Base-by-base conservation (phyloP, 2,329 filamentous ascomycete genomes). In the Chlorencoelia australis region DNA sequence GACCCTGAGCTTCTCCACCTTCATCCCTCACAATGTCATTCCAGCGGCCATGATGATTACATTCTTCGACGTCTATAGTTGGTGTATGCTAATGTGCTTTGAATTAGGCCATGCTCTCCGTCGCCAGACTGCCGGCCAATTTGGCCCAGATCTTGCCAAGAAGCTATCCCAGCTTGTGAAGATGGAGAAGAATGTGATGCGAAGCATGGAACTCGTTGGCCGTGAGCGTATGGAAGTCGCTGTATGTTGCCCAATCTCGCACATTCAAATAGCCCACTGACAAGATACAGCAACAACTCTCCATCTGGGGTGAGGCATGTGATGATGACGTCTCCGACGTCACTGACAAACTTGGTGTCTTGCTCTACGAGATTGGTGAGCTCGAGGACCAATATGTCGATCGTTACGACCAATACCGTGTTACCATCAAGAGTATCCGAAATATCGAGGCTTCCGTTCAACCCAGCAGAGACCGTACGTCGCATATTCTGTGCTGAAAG, bases 181-280 rank as follows among this genome's bases (percentile, higher is more conserved):
- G 76, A 98, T 98, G 91, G 91, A 98, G 69, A 98, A 98, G 79
- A 96, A 98, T 59, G 85, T 95, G 39, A 98, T 98, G 91, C 86
- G 91, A 62, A 95, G 87, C 60, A 79, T 96, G 72, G 91, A 98
- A 61, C 73, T 86, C 33, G 91, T 96, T 36, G 87, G 87, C 30
- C 81, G 87, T 56, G 91, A 98, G 71, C 80, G 91, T 53, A 96
- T 96, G 87, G 91, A 96, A 56, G 89, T 95, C 49, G 91, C 91
- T 57, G 87, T 94, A 82, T 57, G 85, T 73, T 26, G 32, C 28
- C n/a, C 2, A 5, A 24, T 22, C 20, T 21, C 14, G 18, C 16
- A 19, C 7, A 5, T 36, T n/a, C 5, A 13, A 24, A 11, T 9
- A 11, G 14, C 25, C 25, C 25, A 33, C 41, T 53, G 25, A 54